Evolutionary conservation across 106 monocot genomes (phyloP).

Genomic region (Acorus gramineus): DNA sequence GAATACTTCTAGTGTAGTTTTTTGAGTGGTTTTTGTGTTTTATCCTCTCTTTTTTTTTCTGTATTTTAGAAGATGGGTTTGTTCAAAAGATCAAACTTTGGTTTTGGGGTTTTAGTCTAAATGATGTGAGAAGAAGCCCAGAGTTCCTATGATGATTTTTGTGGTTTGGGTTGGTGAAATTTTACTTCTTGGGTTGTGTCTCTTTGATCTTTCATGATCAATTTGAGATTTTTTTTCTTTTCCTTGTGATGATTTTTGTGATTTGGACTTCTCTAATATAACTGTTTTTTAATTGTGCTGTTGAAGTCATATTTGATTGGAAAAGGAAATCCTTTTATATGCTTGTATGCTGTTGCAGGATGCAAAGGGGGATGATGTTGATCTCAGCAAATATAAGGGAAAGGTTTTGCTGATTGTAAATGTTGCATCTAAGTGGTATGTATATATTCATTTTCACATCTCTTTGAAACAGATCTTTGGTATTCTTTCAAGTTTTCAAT

Average conservation of each 20-base stretch:
- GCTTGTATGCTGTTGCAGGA: constrained; percentile 24
- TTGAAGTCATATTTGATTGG: no score
- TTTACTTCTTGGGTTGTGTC: not conserved
- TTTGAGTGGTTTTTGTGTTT: not conserved
- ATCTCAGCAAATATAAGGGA: constrained; percentile 69
- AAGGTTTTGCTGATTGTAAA: constrained; percentile 70
- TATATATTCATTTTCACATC: not conserved
- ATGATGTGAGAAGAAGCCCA: no score
- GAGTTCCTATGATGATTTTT: no score
- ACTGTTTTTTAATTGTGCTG: no score
- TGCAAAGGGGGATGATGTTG: constrained; percentile 53
- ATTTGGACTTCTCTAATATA: not conserved
- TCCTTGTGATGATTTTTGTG: not conserved
- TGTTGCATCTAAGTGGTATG: constrained; percentile 71
- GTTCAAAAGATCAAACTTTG: no score
- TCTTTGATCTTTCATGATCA: not conserved
- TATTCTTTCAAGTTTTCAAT: not conserved
- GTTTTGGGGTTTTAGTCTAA: no score
- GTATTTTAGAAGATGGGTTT: no score
- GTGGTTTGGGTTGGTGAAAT: no score
- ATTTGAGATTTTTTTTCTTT: not conserved
- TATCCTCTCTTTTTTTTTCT: no score
- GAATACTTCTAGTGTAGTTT: not conserved
- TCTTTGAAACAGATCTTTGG: not conserved
- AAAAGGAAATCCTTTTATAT: no score